Evolutionary conservation across 2,329 filamentous ascomycete species (phyloP).

Genomic region (Penicillium sp.): DNA sequence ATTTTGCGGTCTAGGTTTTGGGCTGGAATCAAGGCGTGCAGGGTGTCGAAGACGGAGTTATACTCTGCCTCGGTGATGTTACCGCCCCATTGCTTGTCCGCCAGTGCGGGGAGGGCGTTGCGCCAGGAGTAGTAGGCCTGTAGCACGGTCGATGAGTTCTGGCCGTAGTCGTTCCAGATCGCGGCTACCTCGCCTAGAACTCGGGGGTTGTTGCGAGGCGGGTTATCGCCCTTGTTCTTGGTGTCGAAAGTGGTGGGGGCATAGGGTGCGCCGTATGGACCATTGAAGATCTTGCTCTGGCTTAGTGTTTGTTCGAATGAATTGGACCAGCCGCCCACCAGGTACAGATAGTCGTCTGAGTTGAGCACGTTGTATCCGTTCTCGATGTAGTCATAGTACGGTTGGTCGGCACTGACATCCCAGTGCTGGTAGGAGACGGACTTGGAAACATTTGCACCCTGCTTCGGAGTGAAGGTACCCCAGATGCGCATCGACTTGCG

Average conservation of each 20-base stretch:
- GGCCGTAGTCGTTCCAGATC: slow-evolving; percentile 54
- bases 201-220: slow-evolving; percentile 36
- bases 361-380: slow-evolving; percentile 54
- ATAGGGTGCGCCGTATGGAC: slow-evolving; percentile 44
- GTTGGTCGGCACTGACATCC: slow-evolving; percentile 52
- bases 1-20: slow-evolving; percentile 51
- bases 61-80: slow-evolving; percentile 45
- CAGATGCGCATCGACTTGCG: slow-evolving; percentile 52
- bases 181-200: slow-evolving; percentile 50
- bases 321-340: slow-evolving; percentile 49
- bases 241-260: slow-evolving; percentile 51
- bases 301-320: slow-evolving; percentile 39
- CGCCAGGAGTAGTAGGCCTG: slow-evolving; percentile 52
- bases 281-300: slow-evolving; percentile 49
- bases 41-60: slow-evolving; percentile 34
- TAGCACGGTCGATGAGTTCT: slow-evolving; percentile 48
- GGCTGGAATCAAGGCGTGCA: slow-evolving; percentile 44
- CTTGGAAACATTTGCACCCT: slow-evolving; percentile 42
- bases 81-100: slow-evolving; percentile 57
- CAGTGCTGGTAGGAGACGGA: slow-evolving; percentile 54
- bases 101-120: slow-evolving; percentile 46
- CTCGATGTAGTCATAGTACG: slow-evolving; percentile 48
- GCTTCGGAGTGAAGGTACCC: slow-evolving; percentile 52
- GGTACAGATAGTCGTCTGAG: slow-evolving; percentile 52
- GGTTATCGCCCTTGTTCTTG: slow-evolving; percentile 49